phyloP scores from a whole-genome alignment of 148 eudicot species.

The Chenopodium berlandieri region DNA sequence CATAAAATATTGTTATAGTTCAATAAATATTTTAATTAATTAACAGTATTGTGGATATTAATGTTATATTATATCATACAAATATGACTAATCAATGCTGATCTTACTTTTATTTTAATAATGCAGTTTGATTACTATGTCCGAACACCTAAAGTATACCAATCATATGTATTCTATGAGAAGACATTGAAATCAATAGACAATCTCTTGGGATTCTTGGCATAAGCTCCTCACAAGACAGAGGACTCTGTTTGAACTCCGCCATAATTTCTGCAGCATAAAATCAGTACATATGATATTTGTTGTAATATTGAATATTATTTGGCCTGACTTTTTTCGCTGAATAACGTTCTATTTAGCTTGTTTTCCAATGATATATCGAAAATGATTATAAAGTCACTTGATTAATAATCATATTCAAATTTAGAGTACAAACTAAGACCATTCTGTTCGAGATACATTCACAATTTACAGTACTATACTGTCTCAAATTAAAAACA shows the following conservation, averaged over 20 bases:
- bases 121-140: slow-evolving; percentile 76
- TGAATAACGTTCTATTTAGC: neutral
- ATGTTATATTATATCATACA: too few species aligned
- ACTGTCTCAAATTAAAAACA: slow-evolving; percentile 10
- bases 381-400: neutral
- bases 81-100: neutral
- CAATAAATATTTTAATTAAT: too few species aligned
- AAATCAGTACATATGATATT: neutral
- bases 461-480: slow-evolving; percentile 7
- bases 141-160: slow-evolving; percentile 76
- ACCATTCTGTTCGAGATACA: slow-evolving; percentile 6
- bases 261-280: neutral
- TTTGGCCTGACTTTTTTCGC: neutral
- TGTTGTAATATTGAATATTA: slow-evolving; percentile 16
- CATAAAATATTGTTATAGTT: neutral
- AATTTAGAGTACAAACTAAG: neutral
- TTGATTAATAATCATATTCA: neutral
- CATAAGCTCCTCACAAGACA: slow-evolving; percentile 20
- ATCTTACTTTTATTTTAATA: neutral
- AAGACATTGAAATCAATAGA: slow-evolving; percentile 86
- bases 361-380: neutral
- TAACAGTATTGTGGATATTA: too few species aligned
- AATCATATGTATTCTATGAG: slow-evolving; percentile 76
- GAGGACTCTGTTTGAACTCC: slow-evolving; percentile 19
- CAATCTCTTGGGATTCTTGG: slow-evolving; percentile 58